Conservation (phyloP, 441 rosid species). For the Brassica balearica region DNA sequence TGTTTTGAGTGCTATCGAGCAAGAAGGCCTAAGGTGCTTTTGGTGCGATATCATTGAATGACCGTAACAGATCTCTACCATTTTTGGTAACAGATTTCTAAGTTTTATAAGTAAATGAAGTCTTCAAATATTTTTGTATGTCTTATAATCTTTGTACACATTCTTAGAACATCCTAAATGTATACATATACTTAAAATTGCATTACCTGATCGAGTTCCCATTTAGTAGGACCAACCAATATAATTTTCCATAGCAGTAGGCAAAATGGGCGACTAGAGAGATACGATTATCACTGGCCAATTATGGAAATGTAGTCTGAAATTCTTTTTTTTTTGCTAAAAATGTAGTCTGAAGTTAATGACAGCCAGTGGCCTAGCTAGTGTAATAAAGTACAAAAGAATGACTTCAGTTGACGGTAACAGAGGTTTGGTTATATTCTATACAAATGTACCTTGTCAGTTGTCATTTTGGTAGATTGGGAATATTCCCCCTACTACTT, state of each 20-base stretch:
- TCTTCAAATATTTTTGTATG: background rate
- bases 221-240: background rate
- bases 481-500: constrained; percentile 23
- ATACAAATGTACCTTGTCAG: background rate
- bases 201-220: background rate
- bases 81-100: background rate
- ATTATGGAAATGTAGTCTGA: background rate
- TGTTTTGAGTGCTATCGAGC: background rate
- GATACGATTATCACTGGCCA: background rate
- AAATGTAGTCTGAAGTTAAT: background rate
- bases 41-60: background rate
- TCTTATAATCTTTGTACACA: background rate
- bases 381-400: constrained; percentile 18
- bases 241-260: background rate
- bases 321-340: too few relatives aligned
- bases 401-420: constrained; percentile 36
- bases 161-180: background rate
- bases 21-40: background rate
- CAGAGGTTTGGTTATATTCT: background rate
- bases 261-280: background rate
- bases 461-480: constrained; percentile 20
- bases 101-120: background rate
- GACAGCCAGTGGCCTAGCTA: background rate
- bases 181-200: background rate
- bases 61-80: background rate